phyloP scores from a whole-genome alignment of 768 basidiomycete genomes.

The Mycena rosella region DNA sequence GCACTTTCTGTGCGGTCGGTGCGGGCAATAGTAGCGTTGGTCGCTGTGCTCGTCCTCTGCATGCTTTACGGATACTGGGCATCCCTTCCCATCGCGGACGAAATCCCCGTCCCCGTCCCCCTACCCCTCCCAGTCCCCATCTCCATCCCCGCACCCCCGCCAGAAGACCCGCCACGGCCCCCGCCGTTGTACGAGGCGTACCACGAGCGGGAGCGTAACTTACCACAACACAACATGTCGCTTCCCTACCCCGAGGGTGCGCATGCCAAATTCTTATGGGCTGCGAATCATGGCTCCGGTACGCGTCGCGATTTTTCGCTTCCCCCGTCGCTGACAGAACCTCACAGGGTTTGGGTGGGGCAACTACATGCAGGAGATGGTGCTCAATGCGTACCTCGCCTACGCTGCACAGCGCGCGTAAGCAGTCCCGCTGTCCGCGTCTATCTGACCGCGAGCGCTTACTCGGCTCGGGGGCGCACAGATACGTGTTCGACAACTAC shows the following conservation, averaged over 20 bases:
- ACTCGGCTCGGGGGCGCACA: conserved; percentile 39
- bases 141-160: too few relatives aligned
- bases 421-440: background rate
- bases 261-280: conserved; percentile 60
- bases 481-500: conserved; percentile 71
- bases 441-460: too few relatives aligned
- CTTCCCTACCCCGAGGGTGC: conserved; percentile 56
- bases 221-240: conserved; percentile 60
- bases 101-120: too few relatives aligned
- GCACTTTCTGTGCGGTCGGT: too few relatives aligned
- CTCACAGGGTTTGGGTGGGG: conserved; percentile 69
- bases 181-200: conserved; percentile 63
- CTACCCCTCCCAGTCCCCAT: too few relatives aligned
- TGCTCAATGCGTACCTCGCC: conserved; percentile 65
- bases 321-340: conserved; percentile 14
- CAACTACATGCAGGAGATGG: conserved; percentile 70
- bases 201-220: conserved; percentile 55
- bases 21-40: too few relatives aligned
- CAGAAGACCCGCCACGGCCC: too few relatives aligned
- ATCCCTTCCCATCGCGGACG: too few relatives aligned
- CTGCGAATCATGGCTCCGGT: conserved; percentile 62
- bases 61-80: too few relatives aligned
- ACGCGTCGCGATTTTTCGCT: conserved; percentile 48
- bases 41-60: too few relatives aligned
- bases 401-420: conserved; percentile 62